Percentiles rank a stretch among this genome's conserved stretches.
These are phyloP conservation scores for Annulohypoxylon truncatum DNA, from an alignment of 2,329 filamentous ascomycete species.

Conservation along the genomic window DNA sequence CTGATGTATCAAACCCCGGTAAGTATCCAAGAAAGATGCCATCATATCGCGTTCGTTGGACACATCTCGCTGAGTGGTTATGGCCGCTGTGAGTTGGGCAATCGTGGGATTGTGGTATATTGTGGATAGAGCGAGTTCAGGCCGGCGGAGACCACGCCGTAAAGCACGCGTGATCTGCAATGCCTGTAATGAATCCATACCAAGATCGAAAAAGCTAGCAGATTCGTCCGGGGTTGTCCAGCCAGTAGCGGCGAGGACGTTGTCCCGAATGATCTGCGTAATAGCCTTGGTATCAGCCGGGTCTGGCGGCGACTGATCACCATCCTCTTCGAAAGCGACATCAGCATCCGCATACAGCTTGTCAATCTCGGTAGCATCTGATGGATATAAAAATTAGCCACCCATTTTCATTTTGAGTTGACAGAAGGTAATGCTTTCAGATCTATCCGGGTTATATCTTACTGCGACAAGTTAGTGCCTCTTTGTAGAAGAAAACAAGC, in stretches of 20 bases:
- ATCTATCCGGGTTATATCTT: no score
- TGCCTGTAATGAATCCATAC: constrained; percentile 38
- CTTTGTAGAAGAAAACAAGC: no score
- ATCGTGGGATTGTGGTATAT: constrained; percentile 35
- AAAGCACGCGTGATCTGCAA: constrained; percentile 28
- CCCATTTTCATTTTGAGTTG: no score
- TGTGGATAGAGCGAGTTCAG: constrained; percentile 23
- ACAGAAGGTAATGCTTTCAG: no score
- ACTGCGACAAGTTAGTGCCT: no score
- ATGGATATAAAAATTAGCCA: no score
- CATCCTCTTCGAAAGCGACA: constrained; percentile 3
- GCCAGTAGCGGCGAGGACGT: constrained; percentile 5
- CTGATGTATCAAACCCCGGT: constrained; percentile 29
- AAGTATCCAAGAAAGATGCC: constrained; percentile 29
- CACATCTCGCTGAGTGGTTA: constrained; percentile 9
- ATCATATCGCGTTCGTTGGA: constrained; percentile 20
- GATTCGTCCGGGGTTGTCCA: constrained; percentile 4
- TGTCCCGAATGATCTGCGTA: constrained; percentile 3
- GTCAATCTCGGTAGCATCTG: constrained; percentile 33
- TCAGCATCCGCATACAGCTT: constrained; percentile 38
- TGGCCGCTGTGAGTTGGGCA: constrained; percentile 25
- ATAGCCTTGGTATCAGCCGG: background rate
- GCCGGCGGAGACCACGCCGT: constrained; percentile 8
- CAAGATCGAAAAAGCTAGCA: constrained; percentile 30
- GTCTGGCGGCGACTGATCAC: background rate